Conservation (phyloP, 2,329 filamentous ascomycete species). For the Fusarium sp. region DNA sequence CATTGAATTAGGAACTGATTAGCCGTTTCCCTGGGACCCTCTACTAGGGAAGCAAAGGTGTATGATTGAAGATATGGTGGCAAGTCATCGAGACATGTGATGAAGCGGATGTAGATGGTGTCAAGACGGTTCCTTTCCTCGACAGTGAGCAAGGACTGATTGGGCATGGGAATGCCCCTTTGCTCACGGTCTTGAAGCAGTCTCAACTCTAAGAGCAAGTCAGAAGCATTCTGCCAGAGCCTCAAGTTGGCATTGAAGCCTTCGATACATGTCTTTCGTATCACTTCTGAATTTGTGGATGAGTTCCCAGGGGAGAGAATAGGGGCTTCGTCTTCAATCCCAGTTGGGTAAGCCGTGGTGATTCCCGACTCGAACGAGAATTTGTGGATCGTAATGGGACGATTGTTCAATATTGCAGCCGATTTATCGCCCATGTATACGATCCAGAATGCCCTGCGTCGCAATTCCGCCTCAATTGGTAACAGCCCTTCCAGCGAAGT, state of each 20-base stretch:
- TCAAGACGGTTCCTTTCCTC: slow-evolving; percentile 50
- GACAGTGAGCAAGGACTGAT: slow-evolving; percentile 22
- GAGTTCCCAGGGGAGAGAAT: slow-evolving; percentile 30
- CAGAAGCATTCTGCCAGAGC: slow-evolving; percentile 56
- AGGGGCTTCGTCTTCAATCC: slow-evolving; percentile 43
- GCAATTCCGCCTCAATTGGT: slow-evolving; percentile 53
- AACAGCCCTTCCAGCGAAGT: slow-evolving; percentile 50
- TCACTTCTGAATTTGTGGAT: slow-evolving; percentile 21
- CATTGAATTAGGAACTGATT: slow-evolving; percentile 54
- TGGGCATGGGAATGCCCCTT: slow-evolving; percentile 1
- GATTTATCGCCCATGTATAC: slow-evolving; percentile 57
- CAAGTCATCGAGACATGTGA: slow-evolving; percentile 55
- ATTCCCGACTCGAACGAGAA: slow-evolving; percentile 56
- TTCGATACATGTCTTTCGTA: slow-evolving; percentile 47
- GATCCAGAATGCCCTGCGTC: slow-evolving; percentile 54
- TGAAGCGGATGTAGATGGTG: slow-evolving; percentile 53
- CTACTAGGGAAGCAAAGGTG: slow-evolving; percentile 31
- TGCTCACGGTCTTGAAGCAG: slow-evolving; percentile 46
- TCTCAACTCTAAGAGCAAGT: slow-evolving; percentile 53
- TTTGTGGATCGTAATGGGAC: slow-evolving; percentile 58
- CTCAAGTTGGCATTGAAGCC: slow-evolving; percentile 58
- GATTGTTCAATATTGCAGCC: slow-evolving; percentile 54
- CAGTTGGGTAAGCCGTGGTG: slow-evolving; percentile 50
- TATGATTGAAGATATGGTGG: slow-evolving; percentile 52
- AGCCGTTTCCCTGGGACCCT: slow-evolving; percentile 33